A percentile compares a stretch with the other conserved stretches of the same genome.
Evolutionary conservation across 2,329 filamentous ascomycete genomes (phyloP).

Genomic region (Colletotrichum costaricense): DNA sequence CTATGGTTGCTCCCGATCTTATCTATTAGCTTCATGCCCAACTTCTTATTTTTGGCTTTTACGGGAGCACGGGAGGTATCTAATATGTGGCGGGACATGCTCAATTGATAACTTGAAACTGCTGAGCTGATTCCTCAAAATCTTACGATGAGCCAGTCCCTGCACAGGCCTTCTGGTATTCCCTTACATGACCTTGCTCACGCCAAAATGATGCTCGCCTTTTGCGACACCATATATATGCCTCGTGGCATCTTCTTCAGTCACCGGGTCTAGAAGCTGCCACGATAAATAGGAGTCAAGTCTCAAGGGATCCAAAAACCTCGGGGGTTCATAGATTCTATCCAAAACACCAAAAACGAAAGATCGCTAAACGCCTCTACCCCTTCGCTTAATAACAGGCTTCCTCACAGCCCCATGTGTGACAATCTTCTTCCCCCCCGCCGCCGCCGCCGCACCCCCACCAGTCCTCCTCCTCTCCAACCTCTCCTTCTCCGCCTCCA

Average conservation of each 20-base stretch:
- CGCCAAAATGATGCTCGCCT: not conserved
- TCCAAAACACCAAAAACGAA: not conserved
- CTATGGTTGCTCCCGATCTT: too few species aligned
- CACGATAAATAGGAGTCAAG: not conserved
- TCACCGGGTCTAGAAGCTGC: not conserved
- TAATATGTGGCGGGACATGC: too few species aligned
- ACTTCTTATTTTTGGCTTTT: too few species aligned
- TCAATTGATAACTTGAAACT: too few species aligned
- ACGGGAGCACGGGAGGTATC: too few species aligned
- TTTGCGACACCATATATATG: too few species aligned
- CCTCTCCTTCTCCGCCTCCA: constrained; percentile 61
- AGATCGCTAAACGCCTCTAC: constrained; percentile 59
- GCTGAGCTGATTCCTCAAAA: too few species aligned
- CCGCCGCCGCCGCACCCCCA: constrained; percentile 34
- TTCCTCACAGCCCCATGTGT: constrained; percentile 72
- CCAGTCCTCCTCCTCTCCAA: constrained; percentile 53
- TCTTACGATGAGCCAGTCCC: too few species aligned
- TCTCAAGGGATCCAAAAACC: not conserved
- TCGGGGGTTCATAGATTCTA: not conserved
- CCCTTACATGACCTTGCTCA: too few species aligned
- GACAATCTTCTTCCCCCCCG: constrained; percentile 65
- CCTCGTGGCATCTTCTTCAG: not conserved
- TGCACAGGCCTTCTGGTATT: too few species aligned
- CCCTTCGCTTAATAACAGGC: constrained; percentile 66
- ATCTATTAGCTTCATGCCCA: too few species aligned